Percentiles rank a stretch among this genome's conserved stretches.
These are phyloP conservation scores for Whalleya microplaca DNA, from an alignment of 2,329 filamentous ascomycete species.

Conservation along the genomic window DNA sequence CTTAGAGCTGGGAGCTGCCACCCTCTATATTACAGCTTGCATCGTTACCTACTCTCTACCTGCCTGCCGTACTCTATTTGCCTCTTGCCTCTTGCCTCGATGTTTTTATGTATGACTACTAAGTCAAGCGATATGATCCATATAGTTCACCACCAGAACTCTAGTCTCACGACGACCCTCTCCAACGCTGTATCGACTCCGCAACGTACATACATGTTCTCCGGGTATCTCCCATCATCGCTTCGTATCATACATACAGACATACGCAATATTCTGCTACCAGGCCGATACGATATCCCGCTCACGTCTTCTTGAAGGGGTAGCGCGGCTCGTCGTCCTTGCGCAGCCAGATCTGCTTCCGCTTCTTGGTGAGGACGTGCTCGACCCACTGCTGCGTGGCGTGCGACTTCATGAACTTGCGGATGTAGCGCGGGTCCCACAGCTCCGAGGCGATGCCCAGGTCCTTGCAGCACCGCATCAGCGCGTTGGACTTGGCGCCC, in stretches of 20 bases:
- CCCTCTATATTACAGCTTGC: constrained; percentile 16
- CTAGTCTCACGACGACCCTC: background rate
- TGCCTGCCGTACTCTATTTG: background rate
- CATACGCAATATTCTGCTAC: background rate
- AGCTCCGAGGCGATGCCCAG: constrained; percentile 91
- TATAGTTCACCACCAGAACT: background rate
- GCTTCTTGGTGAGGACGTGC: constrained; percentile 84
- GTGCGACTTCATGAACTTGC: constrained; percentile 75
- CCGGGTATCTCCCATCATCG: constrained; percentile 18
- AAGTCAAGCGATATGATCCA: constrained; percentile 5
- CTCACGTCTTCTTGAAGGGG: constrained; percentile 53
- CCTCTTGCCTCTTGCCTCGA: constrained; percentile 4
- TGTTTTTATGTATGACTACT: constrained; percentile 17
- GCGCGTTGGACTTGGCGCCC: constrained; percentile 95
- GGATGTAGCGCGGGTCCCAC: constrained; percentile 93
- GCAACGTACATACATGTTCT: constrained; percentile 7
- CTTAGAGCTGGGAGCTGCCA: constrained; percentile 18
- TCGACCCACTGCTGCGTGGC: constrained; percentile 88
- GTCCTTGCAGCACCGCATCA: constrained; percentile 99
- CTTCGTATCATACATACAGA: constrained; percentile 16
- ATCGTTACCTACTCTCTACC: constrained; percentile 26
- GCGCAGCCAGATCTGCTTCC: constrained; percentile 81
- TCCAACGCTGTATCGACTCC: background rate
- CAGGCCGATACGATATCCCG: background rate
- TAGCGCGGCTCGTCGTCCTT: constrained; percentile 78